Base-by-base conservation (phyloP, 192 early-diverging fungal species). In the Coemansia sp. region DNA sequence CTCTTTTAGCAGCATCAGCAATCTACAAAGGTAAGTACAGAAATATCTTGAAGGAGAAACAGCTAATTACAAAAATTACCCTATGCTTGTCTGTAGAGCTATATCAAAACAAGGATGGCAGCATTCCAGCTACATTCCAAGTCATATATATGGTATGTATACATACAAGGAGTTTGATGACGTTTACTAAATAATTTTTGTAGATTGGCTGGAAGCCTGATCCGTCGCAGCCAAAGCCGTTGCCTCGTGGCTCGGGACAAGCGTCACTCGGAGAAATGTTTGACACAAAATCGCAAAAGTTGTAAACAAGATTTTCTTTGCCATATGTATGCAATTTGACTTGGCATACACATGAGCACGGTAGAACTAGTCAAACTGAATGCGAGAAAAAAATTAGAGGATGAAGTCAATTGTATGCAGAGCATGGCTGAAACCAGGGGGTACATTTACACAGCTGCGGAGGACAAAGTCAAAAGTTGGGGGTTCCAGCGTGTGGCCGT, bases 191-290 rank as follows among this genome's bases (percentile, higher is more conserved):
- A 21, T 6, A 2, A 12, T 39, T 15, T 41, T 28, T 57, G 6
- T 13, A 73, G 88, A 94, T 97, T 77, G 93, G 92, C 26, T 97
- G 93, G 95, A 97, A 96, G 65, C 92, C 92, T 3, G 84, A 91
- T 33, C 69, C 82, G 15, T 84, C 85, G 20, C 92, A 93, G 57
- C 91, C 91, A 40, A 83, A 90, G 68, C 92, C 95, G 5, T 66
- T 87, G 44, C 63, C 85, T 26, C 82, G 92, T 36, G 95, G 95
- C 12, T 88, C 91, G 3, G 92, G 82, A 6, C 78, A 85, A 56
- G 63, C 81, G 14, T 94, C 91, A 36, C 79, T 97, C 15, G 95
- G 94, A 51, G 84, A 89, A 4, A 52, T 75, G 52, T 75, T 75
- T 48, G 59, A 61, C 39, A 45, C 57, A 3, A 59, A 42, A 4